A percentile compares a stretch with the other conserved stretches of the same genome.
Conservation (phyloP, 306 rosid species). For the Lathyrus sativus region DNA sequence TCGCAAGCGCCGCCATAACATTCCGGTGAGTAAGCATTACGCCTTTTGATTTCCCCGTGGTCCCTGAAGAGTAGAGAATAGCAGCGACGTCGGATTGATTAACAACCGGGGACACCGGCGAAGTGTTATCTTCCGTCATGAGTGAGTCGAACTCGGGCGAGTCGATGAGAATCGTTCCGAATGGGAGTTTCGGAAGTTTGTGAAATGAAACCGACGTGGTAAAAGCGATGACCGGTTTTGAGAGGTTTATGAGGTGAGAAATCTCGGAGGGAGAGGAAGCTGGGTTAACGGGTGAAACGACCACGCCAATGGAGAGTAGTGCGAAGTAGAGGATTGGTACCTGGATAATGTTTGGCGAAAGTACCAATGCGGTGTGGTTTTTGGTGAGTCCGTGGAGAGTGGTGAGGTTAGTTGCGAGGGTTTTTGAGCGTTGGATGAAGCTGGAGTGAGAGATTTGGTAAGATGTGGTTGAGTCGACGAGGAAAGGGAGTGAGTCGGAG, state of each 20-base stretch:
- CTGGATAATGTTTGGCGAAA: slow-evolving; percentile 45
- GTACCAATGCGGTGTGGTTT: slow-evolving; percentile 49
- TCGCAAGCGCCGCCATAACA: slow-evolving; percentile 33
- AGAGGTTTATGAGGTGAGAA: slow-evolving; percentile 34
- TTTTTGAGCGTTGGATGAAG: slow-evolving; percentile 37
- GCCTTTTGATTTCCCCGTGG: slow-evolving; percentile 62
- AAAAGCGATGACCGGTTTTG: slow-evolving; percentile 47
- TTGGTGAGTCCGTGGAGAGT: slow-evolving; percentile 44
- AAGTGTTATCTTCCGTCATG: background rate
- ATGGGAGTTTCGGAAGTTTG: background rate
- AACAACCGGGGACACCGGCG: slow-evolving; percentile 22
- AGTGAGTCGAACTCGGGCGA: slow-evolving; percentile 58
- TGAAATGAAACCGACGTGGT: slow-evolving; percentile 36
- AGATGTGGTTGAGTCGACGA: slow-evolving; percentile 45
- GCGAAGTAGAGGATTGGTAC: slow-evolving; percentile 65
- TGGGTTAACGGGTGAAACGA: slow-evolving; percentile 61
- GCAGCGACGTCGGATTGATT: slow-evolving; percentile 56
- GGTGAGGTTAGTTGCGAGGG: slow-evolving; percentile 50
- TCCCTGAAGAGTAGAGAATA: slow-evolving; percentile 61
- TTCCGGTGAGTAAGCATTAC: slow-evolving; percentile 59
- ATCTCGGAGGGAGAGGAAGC: slow-evolving; percentile 44
- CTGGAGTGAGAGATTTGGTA: slow-evolving; percentile 42
- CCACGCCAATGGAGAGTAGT: slow-evolving; percentile 55
- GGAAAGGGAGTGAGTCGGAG: slow-evolving; percentile 42
- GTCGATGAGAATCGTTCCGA: slow-evolving; percentile 44